Conservation (phyloP, 106 monocot species). For the Hemerocallis citrina region DNA sequence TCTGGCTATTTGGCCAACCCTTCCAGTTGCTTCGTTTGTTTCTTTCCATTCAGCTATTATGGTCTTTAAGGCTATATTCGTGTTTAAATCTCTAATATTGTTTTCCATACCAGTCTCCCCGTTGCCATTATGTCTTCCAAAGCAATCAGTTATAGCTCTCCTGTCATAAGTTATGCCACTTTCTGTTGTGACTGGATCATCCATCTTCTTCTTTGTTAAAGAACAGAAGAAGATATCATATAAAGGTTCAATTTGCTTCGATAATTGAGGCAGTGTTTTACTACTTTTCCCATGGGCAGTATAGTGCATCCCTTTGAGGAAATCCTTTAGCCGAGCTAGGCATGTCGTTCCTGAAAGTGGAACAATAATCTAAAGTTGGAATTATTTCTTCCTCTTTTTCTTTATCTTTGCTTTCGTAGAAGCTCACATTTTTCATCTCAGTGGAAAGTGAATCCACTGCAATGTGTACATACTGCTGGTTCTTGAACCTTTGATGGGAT, state of each 20-base stretch:
- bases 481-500: conserved; percentile 37
- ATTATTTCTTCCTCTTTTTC: no score
- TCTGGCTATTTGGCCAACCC: conserved; percentile 19
- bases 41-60: conserved; percentile 47
- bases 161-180: conserved; percentile 64
- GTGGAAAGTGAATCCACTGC: conserved; percentile 22
- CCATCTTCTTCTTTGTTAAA: conserved; percentile 61
- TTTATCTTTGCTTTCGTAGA: conserved; percentile 3
- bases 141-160: conserved; percentile 43
- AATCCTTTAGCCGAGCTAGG: conserved; percentile 44
- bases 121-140: conserved; percentile 14
- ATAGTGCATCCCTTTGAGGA: conserved; percentile 36
- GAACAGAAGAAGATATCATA: conserved; percentile 73
- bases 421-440: conserved; percentile 36
- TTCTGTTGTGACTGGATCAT: conserved; percentile 55
- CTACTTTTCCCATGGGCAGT: background rate
- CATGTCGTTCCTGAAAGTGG: conserved; percentile 4
- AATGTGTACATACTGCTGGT: conserved; percentile 16
- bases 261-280: conserved; percentile 7
- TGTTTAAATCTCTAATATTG: conserved; percentile 22
- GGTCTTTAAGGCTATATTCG: conserved; percentile 43
- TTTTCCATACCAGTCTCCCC: conserved; percentile 18
- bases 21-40: conserved; percentile 44
- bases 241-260: conserved; percentile 36
- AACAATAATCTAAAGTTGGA: no score